Conservation (phyloP, 176 grass and related monocot species). For the Triticum aestivum region IWGSC_CS_RefSeq_v2.1 NC_057812.1:14470530-14471029, state of each 20-base stretch:
- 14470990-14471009: slow-evolving; percentile 84
- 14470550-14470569: neutral
- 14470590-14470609: slow-evolving; percentile 9
- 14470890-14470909: slow-evolving; percentile 82
- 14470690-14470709: neutral
- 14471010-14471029: neutral
- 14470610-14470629: neutral
- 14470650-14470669: neutral
- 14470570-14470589: neutral
- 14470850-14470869: slow-evolving; percentile 51
- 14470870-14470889: slow-evolving; percentile 58
- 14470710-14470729: neutral
- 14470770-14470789: neutral
- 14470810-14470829: slow-evolving; percentile 60
- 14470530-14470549: neutral
- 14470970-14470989: slow-evolving; percentile 74
- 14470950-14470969: slow-evolving; percentile 74
- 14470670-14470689: slow-evolving; percentile 35
- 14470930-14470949: slow-evolving; percentile 90
- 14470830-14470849: slow-evolving; percentile 62
- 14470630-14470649: neutral
- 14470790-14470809: slow-evolving; percentile 31
- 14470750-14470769: neutral
- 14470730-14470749: neutral
- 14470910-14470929: slow-evolving; percentile 85